Base-by-base conservation (phyloP, 192 early-diverging fungal species). In the Dissophora globulifera region DNA sequence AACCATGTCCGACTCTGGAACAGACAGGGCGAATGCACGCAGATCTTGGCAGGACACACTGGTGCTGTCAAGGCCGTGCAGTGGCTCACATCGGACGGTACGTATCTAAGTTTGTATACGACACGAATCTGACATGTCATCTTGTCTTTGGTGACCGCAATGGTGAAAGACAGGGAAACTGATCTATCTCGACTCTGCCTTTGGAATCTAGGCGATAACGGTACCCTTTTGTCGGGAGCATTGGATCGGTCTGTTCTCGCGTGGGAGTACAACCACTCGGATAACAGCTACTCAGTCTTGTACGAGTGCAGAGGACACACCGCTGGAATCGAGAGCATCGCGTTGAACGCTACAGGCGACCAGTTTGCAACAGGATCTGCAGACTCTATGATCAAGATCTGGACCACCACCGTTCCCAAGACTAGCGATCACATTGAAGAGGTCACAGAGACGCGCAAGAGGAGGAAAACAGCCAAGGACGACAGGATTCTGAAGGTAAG, bases 1-100 rank as follows among this genome's bases (percentile, higher is more conserved):
- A 89, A 89, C 50, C 79, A 86, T 31, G 91, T 93, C 40, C 87
- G 95, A 20, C 72, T 98, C 54, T 96, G 94, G 93, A 91, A 92
- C 62, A 81, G 83, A 54, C 88, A 89, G 33, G 88, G 88, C 69
- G 86, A 91, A 81, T 88, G 88, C 65, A 81, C 84, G 46, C 69
- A 80, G 43, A 88, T 88, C 43, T 80, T 93, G 68, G 68, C 80
- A 22, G 92, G 84, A 0, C 95, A 95, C 65, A 84, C 68, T 22
- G 87, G 86, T 27, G 79, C 93, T 16, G 86, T 95, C 46, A 97
- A 97, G 78, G 74, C 86, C 54, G 92, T 94, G 51, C 87, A 88
- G 17, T 91, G 88, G 84, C 80, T 90, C 23, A 69, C 81, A 42
- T 71, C 82, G 3, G 64, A 83, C 65, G 84, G 87, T 87, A 85